Conservation (phyloP, 352 stramenopile species). For the Globisporangium iwayamae region DNA sequence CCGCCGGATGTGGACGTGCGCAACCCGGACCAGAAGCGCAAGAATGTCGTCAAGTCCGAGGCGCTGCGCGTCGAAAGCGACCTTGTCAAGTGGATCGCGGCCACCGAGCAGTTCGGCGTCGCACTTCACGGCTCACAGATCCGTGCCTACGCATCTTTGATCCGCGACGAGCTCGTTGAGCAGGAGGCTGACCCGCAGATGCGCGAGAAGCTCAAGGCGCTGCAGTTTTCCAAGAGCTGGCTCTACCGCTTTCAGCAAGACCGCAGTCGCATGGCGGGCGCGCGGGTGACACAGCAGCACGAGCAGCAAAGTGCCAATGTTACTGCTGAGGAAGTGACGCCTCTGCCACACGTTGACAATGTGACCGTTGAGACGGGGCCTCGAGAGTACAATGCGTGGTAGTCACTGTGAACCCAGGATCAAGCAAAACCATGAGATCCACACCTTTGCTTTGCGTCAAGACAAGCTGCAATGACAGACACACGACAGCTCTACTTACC, state of each 20-base stretch:
- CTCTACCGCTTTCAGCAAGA: constrained; percentile 9
- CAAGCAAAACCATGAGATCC: no score
- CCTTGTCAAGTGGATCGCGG: constrained; percentile 5
- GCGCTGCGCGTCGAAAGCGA: constrained; percentile 3
- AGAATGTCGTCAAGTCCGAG: constrained; percentile 8
- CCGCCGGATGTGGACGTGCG: not conserved
- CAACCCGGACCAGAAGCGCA: constrained; percentile 6
- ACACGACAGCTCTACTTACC: no score
- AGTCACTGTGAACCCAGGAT: not conserved
- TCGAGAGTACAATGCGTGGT: not conserved
- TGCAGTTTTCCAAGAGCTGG: constrained; percentile 11
- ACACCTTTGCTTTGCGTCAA: no score
- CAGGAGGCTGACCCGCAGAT: constrained; percentile 2
- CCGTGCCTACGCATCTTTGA: constrained; percentile 6
- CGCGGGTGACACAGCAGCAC: not conserved
- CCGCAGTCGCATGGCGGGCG: not conserved
- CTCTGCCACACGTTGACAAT: not conserved
- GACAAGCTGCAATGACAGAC: no score
- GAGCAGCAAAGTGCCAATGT: not conserved
- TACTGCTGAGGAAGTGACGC: not conserved
- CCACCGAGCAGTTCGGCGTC: not conserved
- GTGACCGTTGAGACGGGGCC: not conserved
- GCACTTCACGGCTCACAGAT: constrained; percentile 1
- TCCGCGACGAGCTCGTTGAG: constrained; percentile 8
- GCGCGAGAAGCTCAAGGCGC: constrained; percentile 9